Evolutionary conservation across 1,139 yeast species (phyloP).

Genomic region (Pichia cactophila): DNA sequence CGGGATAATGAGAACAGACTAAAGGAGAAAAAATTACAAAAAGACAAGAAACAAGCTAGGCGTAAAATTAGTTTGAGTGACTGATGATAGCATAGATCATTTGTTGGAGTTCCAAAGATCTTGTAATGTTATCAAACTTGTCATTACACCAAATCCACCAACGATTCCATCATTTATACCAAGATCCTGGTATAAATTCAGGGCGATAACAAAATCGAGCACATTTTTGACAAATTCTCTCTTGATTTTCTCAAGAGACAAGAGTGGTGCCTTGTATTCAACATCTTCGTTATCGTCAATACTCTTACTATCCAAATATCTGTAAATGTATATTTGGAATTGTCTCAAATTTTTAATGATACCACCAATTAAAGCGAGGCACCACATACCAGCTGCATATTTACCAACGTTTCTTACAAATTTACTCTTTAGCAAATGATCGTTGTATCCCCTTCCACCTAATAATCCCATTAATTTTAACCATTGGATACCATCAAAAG

Average conservation of each 20-base stretch:
- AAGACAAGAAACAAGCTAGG: slow-evolving; percentile 20
- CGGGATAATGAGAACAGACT: slow-evolving; percentile 19
- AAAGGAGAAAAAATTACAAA: slow-evolving; percentile 16
- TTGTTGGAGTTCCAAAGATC: slow-evolving; percentile 50
- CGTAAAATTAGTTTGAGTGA: slow-evolving; percentile 16
- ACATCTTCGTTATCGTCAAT: slow-evolving; percentile 24
- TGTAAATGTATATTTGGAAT: slow-evolving; percentile 13
- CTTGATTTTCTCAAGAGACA: slow-evolving; percentile 31
- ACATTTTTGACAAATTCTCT: slow-evolving; percentile 74
- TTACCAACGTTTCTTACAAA: slow-evolving; percentile 29
- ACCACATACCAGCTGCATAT: slow-evolving; percentile 64
- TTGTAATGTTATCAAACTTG: slow-evolving; percentile 70
- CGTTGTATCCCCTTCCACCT: slow-evolving; percentile 18
- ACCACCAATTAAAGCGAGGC: slow-evolving; percentile 49
- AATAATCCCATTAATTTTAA: slow-evolving; percentile 40
- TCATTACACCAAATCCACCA: slow-evolving; percentile 79
- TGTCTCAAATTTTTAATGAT: slow-evolving; percentile 26
- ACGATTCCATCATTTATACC: slow-evolving; percentile 70
- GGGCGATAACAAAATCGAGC: slow-evolving; percentile 69
- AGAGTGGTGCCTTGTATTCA: slow-evolving; percentile 11
- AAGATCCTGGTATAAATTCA: slow-evolving; percentile 57
- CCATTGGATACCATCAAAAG: slow-evolving; percentile 69
- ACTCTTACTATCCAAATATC: slow-evolving; percentile 14
- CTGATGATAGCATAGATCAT: slow-evolving; percentile 4
- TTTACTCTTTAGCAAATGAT: background rate